phyloP scores from a whole-genome alignment of 768 basidiomycete species.

The Sarcomyxa edulis region DNA sequence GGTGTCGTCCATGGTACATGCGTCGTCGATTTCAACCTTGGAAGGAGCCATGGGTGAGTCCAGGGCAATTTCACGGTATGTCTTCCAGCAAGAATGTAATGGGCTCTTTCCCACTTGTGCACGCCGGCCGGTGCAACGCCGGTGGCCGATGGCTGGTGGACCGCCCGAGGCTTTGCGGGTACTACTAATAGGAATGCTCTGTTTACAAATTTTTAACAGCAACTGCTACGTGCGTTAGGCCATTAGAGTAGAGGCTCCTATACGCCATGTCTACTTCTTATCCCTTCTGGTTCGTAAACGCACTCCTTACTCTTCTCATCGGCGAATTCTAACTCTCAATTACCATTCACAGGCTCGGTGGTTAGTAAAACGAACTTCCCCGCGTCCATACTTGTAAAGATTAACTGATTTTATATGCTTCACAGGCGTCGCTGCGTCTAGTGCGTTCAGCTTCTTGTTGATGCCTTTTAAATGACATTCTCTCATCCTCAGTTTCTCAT shows the following conservation, averaged over 20 bases:
- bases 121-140: too few relatives aligned
- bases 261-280: constrained; percentile 31
- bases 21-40: too few relatives aligned
- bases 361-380: constrained; percentile 34
- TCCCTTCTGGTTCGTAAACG: constrained; percentile 43
- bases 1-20: too few relatives aligned
- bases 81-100: too few relatives aligned
- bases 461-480: constrained; percentile 2
- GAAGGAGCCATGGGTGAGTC: too few relatives aligned
- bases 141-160: too few relatives aligned
- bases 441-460: constrained; percentile 31
- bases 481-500: constrained; percentile 6
- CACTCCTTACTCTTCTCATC: constrained; percentile 4
- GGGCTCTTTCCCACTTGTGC: too few relatives aligned
- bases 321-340: constrained; percentile 8
- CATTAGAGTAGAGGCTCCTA: not conserved
- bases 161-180: too few relatives aligned
- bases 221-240: too few relatives aligned
- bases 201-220: too few relatives aligned
- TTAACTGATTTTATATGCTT: constrained; percentile 8
- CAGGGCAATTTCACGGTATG: too few relatives aligned
- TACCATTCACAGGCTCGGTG: constrained; percentile 49
- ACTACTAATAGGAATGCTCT: too few relatives aligned
- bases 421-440: constrained; percentile 57
- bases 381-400: not conserved